A percentile compares a stretch with the other conserved stretches of the same genome.
Conservation (phyloP, 768 basidiomycete species). For the Tulasnella sp. region DNA sequence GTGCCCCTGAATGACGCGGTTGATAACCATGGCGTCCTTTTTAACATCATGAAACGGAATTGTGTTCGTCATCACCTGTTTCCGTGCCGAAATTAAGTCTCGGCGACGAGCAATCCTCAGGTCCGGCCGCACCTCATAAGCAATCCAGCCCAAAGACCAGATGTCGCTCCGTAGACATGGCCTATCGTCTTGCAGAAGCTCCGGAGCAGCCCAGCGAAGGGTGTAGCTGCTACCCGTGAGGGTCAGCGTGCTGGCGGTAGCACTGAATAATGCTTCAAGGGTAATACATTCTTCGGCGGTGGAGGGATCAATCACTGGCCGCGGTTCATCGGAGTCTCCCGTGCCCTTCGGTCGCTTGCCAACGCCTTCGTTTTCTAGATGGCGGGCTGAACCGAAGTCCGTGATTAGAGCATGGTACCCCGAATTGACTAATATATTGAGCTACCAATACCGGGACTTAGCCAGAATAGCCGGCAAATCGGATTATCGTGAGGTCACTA, state of each 20-base stretch:
- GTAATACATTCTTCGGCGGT: neutral
- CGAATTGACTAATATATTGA: neutral
- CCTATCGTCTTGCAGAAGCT: neutral
- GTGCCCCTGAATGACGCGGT: no score
- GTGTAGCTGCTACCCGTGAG: neutral
- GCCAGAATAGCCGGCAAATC: neutral
- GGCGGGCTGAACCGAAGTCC: neutral
- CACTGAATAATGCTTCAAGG: neutral
- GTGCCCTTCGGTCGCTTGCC: neutral
- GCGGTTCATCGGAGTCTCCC: neutral
- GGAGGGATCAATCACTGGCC: neutral
- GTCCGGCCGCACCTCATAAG: neutral
- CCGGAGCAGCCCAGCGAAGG: conserved; percentile 14
- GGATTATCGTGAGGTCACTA: neutral
- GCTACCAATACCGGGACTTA: neutral
- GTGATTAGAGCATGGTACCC: neutral
- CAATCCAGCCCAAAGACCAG: conserved; percentile 8
- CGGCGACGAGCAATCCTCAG: neutral
- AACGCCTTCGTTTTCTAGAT: neutral
- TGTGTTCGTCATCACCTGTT: neutral
- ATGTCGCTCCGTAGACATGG: conserved; percentile 1
- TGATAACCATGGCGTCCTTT: neutral
- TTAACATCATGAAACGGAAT: neutral
- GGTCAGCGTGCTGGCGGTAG: neutral
- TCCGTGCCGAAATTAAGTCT: neutral